Evolutionary conservation across 345 rosid species (phyloP), one percentile per base, ranked within the genome.

Genomic region (Citrus mangshanensis): DNA sequence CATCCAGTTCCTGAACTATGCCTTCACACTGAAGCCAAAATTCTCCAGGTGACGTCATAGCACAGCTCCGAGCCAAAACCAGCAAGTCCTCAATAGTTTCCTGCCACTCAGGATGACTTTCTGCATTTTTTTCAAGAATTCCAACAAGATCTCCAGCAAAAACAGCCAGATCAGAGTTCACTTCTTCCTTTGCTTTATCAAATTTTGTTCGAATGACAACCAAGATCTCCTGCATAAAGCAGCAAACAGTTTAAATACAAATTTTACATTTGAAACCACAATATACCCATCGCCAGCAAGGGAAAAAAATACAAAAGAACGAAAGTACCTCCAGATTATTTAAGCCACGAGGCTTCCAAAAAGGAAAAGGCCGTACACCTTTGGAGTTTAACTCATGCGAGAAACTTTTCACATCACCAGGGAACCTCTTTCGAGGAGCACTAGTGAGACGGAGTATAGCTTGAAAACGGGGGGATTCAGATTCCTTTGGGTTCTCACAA

Each of bases 11-110:
- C 86, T 97, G 99, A 77, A 97, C 99, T 85, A 94, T 94, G 79
- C 98, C 92, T 88, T 97, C 99, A 85, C 99, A 97, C 80, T 93
- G 98, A 84, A 94, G 98, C 99, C 99, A 97, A 85, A 97, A 97
- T 79, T 97, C 98, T 81, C 93, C 93, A 75, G 99, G 92, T 51
- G 91, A 85, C 74, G 94, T 88, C 98, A 97, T 89, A 78, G 96
- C 97, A 88, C 98, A 94, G 80, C 97, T 88, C 77, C 99, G 91
- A 88, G 99, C 99, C 86, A 94, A 85, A 86, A 97, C 82, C 85
- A 97, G 82, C 86, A 97, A 87, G 82, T 97, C 99, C 86, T 97
- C 99, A 55, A 97, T 92, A 21, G 98, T 92, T 88, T 95, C 97
- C 89, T 97, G 97, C 98, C 95, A 93, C 76, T 97, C 98, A 65